Base-by-base conservation (phyloP, 768 basidiomycete species). In the Podaxis mareebaensis region DNA sequence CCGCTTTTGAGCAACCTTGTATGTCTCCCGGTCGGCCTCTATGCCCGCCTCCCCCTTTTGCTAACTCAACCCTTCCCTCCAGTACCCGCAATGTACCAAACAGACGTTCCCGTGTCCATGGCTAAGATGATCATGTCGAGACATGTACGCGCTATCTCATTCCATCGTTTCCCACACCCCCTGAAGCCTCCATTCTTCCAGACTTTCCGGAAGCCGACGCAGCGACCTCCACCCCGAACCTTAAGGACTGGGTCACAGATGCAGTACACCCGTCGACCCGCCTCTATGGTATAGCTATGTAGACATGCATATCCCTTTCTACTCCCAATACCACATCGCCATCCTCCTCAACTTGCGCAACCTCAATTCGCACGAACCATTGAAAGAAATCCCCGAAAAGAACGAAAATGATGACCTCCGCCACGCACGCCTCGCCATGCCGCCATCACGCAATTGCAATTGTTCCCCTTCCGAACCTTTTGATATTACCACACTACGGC, bases 51-150 rank as follows among this genome's bases (percentile, higher is more conserved):
- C 52, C 38, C 56, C 38, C 33, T 42, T 53, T 36, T 42, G 20
- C 54, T 22, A 36, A n/a, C n/a, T 28, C 28, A 28, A 53, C 53
- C 46, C 57, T 66, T 58, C 40, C 33, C 38, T 24, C n/a, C 57
- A 77, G 73, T 71, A 49, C 74, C 76, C 8, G 70, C 75, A 15
- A 61, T 76, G 42, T 77, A 76, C 62, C 66, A 75, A 64, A 62
- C 72, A 24, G 72, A 75, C 28, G 70, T 72, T 13, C 76, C 76
- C 20, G 74, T 72, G 8, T 75, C 74, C 1, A 77, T 77, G 76
- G 76, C 76, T 11, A 77, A 77, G 60, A 75, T 77, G 68, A 77
- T 77, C 68, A 77, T 77, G 76, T 75, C 74, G 38, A 67, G 75
- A 65, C 76, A 77, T 69, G 73, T 74, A 63, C 55, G 73, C 67